Conservation (phyloP, 2,329 filamentous ascomycete genomes). For the Neofusicoccum cordaticola region DNA sequence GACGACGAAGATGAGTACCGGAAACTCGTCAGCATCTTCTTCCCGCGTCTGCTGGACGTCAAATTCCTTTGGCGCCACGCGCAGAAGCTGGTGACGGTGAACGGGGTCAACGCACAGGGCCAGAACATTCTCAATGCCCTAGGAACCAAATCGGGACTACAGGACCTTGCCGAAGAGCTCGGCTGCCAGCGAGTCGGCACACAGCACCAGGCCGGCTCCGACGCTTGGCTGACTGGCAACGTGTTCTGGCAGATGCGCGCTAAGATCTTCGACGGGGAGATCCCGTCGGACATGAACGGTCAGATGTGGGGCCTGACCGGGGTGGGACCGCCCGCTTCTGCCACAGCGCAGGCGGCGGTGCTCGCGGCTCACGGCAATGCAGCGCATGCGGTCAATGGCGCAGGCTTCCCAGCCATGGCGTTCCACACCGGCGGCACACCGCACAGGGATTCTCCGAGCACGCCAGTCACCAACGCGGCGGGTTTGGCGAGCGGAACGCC, state of each 20-base stretch:
- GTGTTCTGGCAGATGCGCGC: slow-evolving; percentile 93
- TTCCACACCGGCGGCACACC: slow-evolving; percentile 40
- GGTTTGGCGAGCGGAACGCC: slow-evolving; percentile 50
- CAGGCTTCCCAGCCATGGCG: slow-evolving; percentile 33
- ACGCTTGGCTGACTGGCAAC: slow-evolving; percentile 87
- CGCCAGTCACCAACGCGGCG: slow-evolving; percentile 59
- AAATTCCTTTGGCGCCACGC: slow-evolving; percentile 96
- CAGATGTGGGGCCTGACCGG: slow-evolving; percentile 90
- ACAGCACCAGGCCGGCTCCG: slow-evolving; percentile 89
- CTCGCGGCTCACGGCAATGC: slow-evolving; percentile 45
- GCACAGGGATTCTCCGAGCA: slow-evolving; percentile 60
- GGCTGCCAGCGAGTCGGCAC: slow-evolving; percentile 84
- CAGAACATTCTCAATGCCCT: slow-evolving; percentile 78
- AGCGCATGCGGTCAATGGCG: slow-evolving; percentile 30
- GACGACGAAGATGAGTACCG: slow-evolving; percentile 90
- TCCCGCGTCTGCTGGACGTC: slow-evolving; percentile 90
- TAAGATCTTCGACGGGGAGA: slow-evolving; percentile 78
- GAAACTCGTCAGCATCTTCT: slow-evolving; percentile 84
- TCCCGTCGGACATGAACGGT: slow-evolving; percentile 76
- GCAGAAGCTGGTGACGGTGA: slow-evolving; percentile 59
- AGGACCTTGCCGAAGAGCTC: slow-evolving; percentile 89
- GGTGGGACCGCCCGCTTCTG: slow-evolving; percentile 53
- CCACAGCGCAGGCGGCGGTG: slow-evolving; percentile 48
- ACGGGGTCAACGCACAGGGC: slow-evolving; percentile 45
- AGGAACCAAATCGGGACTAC: slow-evolving; percentile 85